Evolutionary conservation across 1,284 basidiomycete species (phyloP).

Genomic region (Fomitopsis betulina): DNA sequence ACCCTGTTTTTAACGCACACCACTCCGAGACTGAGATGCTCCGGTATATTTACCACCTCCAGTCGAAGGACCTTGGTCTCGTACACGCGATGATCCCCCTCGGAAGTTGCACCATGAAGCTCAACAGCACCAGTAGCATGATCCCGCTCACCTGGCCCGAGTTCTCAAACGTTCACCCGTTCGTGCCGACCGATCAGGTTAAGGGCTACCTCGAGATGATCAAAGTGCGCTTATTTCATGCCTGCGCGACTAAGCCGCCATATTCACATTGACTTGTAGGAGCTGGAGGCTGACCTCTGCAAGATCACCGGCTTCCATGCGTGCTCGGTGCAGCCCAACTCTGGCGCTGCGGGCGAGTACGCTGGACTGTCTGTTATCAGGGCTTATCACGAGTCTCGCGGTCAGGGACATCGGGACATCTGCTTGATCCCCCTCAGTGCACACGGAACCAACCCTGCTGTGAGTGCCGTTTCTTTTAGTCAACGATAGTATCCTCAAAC

Average conservation of each 20-base stretch:
- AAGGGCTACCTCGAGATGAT: slow-evolving; percentile 85
- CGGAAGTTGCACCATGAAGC: slow-evolving; percentile 96
- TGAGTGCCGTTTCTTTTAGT: slow-evolving; percentile 32
- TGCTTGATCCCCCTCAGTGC: slow-evolving; percentile 95
- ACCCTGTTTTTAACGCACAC: slow-evolving; percentile 92
- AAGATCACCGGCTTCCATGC: slow-evolving; percentile 94
- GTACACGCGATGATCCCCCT: slow-evolving; percentile 97
- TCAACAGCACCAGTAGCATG: slow-evolving; percentile 97
- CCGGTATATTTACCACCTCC: slow-evolving; percentile 91
- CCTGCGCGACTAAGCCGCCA: not conserved
- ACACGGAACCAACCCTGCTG: slow-evolving; percentile 94
- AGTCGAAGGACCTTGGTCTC: slow-evolving; percentile 92
- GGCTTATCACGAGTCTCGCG: slow-evolving; percentile 89
- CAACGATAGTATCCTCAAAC: not conserved
- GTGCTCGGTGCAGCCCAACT: slow-evolving; percentile 96
- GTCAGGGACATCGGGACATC: slow-evolving; percentile 83
- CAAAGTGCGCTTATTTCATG: slow-evolving; percentile 40
- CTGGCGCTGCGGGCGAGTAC: slow-evolving; percentile 95
- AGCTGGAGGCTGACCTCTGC: slow-evolving; percentile 89
- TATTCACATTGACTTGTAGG: slow-evolving; percentile 36
- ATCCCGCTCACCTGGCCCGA: slow-evolving; percentile 93
- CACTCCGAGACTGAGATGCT: slow-evolving; percentile 99
- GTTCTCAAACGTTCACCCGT: slow-evolving; percentile 89
- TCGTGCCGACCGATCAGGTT: slow-evolving; percentile 88
- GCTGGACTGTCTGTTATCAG: slow-evolving; percentile 91